Conservation (phyloP, 2,329 filamentous ascomycete genomes). For the Talaromyces sp. region DNA sequence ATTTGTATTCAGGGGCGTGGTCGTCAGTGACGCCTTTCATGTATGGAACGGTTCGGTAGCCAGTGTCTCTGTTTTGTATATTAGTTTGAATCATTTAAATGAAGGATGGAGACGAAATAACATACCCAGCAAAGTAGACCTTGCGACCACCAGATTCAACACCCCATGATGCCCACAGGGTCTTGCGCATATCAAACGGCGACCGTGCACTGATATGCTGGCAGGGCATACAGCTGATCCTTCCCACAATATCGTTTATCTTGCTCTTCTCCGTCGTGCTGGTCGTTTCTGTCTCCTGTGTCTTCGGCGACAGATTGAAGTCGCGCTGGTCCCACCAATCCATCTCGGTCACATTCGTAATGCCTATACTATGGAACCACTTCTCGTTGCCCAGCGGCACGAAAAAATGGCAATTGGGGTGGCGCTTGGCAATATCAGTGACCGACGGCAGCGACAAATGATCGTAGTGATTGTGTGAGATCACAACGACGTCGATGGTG, state of each 20-base stretch:
- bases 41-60: constrained; percentile 72
- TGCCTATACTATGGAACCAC: constrained; percentile 71
- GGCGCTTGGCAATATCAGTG: constrained; percentile 61
- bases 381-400: constrained; percentile 75
- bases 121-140: constrained; percentile 72
- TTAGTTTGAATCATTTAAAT: constrained; percentile 12
- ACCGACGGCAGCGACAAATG: constrained; percentile 77
- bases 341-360: constrained; percentile 75
- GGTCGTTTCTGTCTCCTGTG: constrained; percentile 20
- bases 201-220: constrained; percentile 74
- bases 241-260: constrained; percentile 57
- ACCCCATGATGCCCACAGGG: constrained; percentile 86
- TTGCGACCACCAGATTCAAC: constrained; percentile 67
- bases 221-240: constrained; percentile 72
- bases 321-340: constrained; percentile 93
- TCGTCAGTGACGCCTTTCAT: constrained; percentile 62
- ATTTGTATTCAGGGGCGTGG: constrained; percentile 61
- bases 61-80: constrained; percentile 65
- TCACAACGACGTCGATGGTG: constrained; percentile 54
- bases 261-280: not conserved
- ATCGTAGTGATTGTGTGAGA: constrained; percentile 90
- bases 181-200: constrained; percentile 64
- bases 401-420: constrained; percentile 81
- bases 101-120: constrained; percentile 3
- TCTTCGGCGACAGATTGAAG: constrained; percentile 53